Percentiles rank a stretch among this genome's conserved stretches.
These are phyloP conservation scores for Aurantiochytrium sp. DNA, from an alignment of 108 stramenopile species.

Conservation along the genomic window DNA sequence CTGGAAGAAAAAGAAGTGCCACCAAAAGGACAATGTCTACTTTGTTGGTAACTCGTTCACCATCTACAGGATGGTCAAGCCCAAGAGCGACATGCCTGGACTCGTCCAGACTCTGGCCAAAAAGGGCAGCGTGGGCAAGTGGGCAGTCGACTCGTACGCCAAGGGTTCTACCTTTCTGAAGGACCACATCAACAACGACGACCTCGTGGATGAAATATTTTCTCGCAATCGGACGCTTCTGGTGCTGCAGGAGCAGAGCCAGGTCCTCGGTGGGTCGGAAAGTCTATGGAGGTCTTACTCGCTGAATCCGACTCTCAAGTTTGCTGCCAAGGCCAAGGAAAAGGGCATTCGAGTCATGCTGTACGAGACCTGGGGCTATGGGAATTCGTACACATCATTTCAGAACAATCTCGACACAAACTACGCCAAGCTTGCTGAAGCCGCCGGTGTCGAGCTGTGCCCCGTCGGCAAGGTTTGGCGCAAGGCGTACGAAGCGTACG, in stretches of 20 bases:
- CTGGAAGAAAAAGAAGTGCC: neutral
- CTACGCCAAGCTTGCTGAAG: neutral
- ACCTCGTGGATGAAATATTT: neutral
- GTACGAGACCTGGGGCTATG: conserved; percentile 15
- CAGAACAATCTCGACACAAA: neutral
- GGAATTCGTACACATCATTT: neutral
- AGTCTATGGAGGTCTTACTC: neutral
- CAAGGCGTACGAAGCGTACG: neutral
- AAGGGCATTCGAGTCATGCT: neutral
- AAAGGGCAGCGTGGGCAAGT: neutral
- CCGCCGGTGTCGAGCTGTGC: neutral
- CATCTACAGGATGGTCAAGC: neutral
- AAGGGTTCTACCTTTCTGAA: neutral
- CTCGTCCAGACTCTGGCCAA: neutral
- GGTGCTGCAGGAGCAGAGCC: neutral
- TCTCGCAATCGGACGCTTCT: neutral
- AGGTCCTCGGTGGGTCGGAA: neutral
- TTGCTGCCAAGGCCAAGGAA: neutral
- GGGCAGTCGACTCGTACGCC: neutral
- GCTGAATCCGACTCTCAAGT: neutral
- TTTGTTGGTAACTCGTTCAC: conserved; percentile 12
- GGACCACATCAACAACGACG: neutral
- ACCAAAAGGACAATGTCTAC: neutral
- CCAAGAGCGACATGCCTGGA: neutral
- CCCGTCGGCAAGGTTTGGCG: neutral